Evolutionary conservation across 75 land plant genomes (phyloP), one percentile per base, ranked within the genome.

Genomic region (Pinus albicaulis): DNA sequence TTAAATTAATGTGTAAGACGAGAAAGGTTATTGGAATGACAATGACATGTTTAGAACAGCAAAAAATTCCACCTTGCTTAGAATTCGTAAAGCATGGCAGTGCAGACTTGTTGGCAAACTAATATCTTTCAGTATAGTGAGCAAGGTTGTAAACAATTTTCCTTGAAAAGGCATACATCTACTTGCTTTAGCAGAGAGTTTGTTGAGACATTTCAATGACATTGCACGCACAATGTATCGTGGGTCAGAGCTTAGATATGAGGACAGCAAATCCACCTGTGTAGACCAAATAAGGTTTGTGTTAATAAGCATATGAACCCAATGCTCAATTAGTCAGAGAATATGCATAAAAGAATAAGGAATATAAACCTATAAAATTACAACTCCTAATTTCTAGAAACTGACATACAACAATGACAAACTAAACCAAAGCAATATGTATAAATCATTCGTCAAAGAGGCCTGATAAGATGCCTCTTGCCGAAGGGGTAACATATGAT

Each of bases 211-310:
- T 63, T 81, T 86, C 77, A 94, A 74, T 7, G 92, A 83, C 56
- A 74, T 76, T 60, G 71, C 83, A 58, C 76, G 83, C 65, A 89
- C 56, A 72, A 23, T 74, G 59, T 77, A 63, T 34, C 85, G 63
- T 69, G 76, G 73, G 65, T 89, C 85, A 38, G 71, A 74, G 65
- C 44, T 69, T 44, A 87, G 56, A 82, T 89, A 89, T 26, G 80
- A 76, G 23, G 83, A 26, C 26, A 93, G 82, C 75, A 91, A 76
- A 55, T 83, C 79, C 28, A 84, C 90, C 89, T 89, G 91, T 74
- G 62, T 24, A 53, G 79, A 25, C n/a, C 14, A 28, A 28, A 28
- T 28, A 1, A 28, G 28, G 28, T 28, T 28, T 28, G 28, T 28
- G 28, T 28, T 28, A 28, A 28, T 28, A 28, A 28, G 15, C 44